phyloP scores from a whole-genome alignment of 23 red algal genomes.

The Gracilaria domingensis region DNA sequence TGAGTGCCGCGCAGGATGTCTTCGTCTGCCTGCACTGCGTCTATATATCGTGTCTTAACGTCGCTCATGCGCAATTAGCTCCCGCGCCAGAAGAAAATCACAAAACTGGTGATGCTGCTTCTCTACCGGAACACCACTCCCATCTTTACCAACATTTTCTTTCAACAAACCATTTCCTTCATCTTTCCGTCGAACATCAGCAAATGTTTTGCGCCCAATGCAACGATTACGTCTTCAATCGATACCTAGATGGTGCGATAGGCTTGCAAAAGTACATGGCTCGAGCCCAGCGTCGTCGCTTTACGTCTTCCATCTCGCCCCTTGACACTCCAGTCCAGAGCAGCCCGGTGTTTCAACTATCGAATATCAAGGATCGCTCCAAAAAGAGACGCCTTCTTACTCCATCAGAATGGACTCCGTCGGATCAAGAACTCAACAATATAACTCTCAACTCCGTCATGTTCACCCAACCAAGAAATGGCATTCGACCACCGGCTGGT shows the following conservation, averaged over 20 bases:
- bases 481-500: constrained; percentile 55
- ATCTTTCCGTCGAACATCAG: constrained; percentile 68
- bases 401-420: constrained; percentile 70
- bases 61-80: neutral
- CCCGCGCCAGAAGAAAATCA: neutral
- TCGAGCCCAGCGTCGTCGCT: constrained; percentile 53
- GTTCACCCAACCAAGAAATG: constrained; percentile 30
- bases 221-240: constrained; percentile 47
- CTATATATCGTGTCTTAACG: constrained; percentile 38
- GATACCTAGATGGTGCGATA: constrained; percentile 46
- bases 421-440: constrained; percentile 46
- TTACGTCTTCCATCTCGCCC: constrained; percentile 60
- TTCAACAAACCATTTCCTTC: constrained; percentile 31
- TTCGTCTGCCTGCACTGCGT: constrained; percentile 75
- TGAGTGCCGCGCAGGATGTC: constrained; percentile 30
- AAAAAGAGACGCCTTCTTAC: constrained; percentile 54
- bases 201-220: constrained; percentile 60
- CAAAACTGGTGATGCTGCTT: neutral
- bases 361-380: constrained; percentile 27
- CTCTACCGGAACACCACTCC: constrained; percentile 23
- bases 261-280: constrained; percentile 39
- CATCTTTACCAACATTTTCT: constrained; percentile 53
- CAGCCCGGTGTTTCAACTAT: constrained; percentile 7
- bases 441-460: constrained; percentile 47
- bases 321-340: constrained; percentile 38